Evolutionary conservation across 192 early-diverging fungal species (phyloP), one percentile per base, ranked within the genome.

Genomic region (Gaertneriomyces semiglobifer): DNA sequence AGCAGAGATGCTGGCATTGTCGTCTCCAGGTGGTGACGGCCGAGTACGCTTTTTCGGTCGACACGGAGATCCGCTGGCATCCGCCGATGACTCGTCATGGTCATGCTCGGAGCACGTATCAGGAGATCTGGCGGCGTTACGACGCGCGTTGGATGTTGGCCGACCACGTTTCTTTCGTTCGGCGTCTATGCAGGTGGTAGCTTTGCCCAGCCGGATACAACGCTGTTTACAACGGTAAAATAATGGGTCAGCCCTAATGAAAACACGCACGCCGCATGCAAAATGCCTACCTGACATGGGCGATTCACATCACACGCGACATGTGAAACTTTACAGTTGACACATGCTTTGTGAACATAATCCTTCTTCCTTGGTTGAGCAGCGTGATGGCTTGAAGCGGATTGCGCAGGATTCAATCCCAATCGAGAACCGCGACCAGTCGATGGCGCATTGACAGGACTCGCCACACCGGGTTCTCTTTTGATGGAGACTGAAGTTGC

Each of bases 131-230:
- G 25, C 25, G 25, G 25, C 25, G 2, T 33, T 33, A 57, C 11
- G 18, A 11, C 11, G 11, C 11, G 58, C 12, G 4, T 8, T 60
- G 39, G 50, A 18, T 5, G 74, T 77, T 53, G 83, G 83, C 33
- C 83, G 78, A 7, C 83, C 83, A 44, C 83, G 63, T 53, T 81
- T 81, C 57, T 84, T 84, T 55, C 80, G 68, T 58, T 78, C 80
- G 39, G 80, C 80, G 55, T 84, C 83, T 16, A 80, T 67, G 66
- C 83, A 84, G 5, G 66, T 70, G 50, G 78, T 76, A 5, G 66
- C 76, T 44, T 82, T 84, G 33, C 74, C 74, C 12, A 79, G 61
- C 18, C 80, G 61, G 1, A 82, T 75, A 62, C 83, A 84, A 7
- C 83, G 64, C 74, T 75, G 42, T 8, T 53, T 33, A 53, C 50